phyloP scores from a whole-genome alignment of 2,329 filamentous ascomycete species.

The Monilinia vaccinii-corymbosi region DNA sequence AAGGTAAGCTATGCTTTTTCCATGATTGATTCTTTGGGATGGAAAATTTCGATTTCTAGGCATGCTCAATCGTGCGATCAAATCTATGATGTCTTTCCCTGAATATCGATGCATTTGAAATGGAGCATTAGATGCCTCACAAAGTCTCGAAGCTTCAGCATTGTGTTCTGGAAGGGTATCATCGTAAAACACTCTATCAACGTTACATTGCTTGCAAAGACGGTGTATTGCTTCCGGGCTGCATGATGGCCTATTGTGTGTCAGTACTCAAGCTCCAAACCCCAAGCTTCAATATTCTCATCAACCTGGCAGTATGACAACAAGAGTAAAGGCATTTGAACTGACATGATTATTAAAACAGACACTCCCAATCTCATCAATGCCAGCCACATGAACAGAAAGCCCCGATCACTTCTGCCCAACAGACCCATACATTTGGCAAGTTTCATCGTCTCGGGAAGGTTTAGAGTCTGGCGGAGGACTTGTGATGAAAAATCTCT shows the following conservation, averaged over 20 bases:
- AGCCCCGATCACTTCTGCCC: not conserved
- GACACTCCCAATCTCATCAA: conserved; percentile 3
- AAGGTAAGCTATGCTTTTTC: not conserved
- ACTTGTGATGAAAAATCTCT: not conserved
- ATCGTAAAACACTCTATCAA: not conserved
- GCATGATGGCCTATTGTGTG: not conserved
- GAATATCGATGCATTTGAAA: not conserved
- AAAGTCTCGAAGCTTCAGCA: not conserved
- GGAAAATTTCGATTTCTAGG: not conserved
- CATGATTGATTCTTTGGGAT: too few species aligned
- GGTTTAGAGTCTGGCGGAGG: not conserved
- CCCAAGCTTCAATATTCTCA: not conserved
- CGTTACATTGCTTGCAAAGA: conserved; percentile 1
- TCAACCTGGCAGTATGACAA: not conserved
- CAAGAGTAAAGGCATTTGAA: not conserved
- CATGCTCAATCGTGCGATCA: not conserved
- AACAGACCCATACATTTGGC: not conserved
- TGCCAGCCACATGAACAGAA: conserved; percentile 3
- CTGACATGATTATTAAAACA: conserved; percentile 1
- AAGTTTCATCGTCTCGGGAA: not conserved
- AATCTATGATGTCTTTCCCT: not conserved
- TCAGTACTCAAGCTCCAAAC: not conserved
- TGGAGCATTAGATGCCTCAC: not conserved
- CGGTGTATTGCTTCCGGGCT: not conserved
- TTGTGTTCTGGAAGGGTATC: not conserved